phyloP scores from a whole-genome alignment of 2,329 filamentous ascomycete genomes.

The Fusarium algeriense region DNA sequence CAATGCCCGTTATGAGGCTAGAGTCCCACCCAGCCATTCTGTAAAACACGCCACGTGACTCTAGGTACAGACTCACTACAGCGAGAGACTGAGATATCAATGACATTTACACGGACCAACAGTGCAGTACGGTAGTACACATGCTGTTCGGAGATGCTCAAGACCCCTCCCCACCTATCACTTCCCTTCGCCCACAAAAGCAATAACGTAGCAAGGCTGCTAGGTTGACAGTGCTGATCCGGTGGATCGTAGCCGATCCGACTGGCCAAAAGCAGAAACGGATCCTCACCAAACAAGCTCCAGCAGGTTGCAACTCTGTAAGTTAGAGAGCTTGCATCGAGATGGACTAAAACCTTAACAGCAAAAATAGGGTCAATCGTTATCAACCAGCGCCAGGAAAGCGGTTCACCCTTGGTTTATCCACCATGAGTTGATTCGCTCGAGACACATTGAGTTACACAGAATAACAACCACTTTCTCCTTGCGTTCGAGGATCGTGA shows the following conservation, averaged over 20 bases:
- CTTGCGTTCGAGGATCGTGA: conserved; percentile 9
- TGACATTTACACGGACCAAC: too few relatives aligned
- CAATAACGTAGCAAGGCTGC: background rate
- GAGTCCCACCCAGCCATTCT: background rate
- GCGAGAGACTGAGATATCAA: too few relatives aligned
- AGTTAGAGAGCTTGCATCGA: conserved; percentile 21
- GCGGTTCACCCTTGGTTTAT: conserved; percentile 7
- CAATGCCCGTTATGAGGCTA: background rate
- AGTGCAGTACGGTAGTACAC: background rate
- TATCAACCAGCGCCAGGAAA: conserved; percentile 5
- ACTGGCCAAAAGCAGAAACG: conserved; percentile 30
- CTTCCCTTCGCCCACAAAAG: conserved; percentile 12
- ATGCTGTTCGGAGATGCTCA: background rate
- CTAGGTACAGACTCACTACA: background rate
- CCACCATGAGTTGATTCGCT: conserved; percentile 21
- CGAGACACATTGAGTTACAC: background rate
- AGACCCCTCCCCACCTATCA: conserved; percentile 12
- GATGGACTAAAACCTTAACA: conserved; percentile 24
- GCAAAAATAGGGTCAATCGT: conserved; percentile 28
- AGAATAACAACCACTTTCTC: background rate
- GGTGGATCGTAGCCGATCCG: conserved; percentile 25
- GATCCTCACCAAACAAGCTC: conserved; percentile 24
- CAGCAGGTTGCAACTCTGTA: conserved; percentile 28
- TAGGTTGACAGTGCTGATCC: conserved; percentile 17
- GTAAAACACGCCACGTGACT: conserved; percentile 24